phyloP scores from a whole-genome alignment of 1,284 basidiomycete species.

The Ustilago tritici region DNA sequence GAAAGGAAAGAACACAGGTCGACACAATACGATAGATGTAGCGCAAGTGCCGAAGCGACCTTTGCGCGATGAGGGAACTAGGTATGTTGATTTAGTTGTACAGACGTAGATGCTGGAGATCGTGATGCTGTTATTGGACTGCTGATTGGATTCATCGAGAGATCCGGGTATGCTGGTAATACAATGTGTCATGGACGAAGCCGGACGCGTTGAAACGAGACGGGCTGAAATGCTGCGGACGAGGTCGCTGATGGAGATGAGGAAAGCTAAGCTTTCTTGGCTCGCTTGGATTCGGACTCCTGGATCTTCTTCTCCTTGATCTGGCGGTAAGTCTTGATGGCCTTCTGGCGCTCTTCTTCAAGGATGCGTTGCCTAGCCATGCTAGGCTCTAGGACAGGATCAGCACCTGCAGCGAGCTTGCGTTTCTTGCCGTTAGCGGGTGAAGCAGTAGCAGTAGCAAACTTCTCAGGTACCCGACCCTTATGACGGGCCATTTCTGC shows the following conservation, averaged over 20 bases:
- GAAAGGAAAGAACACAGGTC: neutral
- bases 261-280: conserved; percentile 26
- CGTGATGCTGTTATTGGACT: conserved; percentile 1
- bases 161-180: conserved; percentile 31
- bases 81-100: conserved; percentile 38
- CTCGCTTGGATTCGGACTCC: conserved; percentile 30
- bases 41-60: neutral
- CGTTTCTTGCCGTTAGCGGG: conserved; percentile 23
- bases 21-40: conserved; percentile 12
- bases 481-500: conserved; percentile 44
- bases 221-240: neutral
- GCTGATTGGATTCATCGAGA: neutral
- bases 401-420: conserved; percentile 13
- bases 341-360: conserved; percentile 57
- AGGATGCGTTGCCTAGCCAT: conserved; percentile 60
- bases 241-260: neutral
- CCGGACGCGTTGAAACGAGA: neutral
- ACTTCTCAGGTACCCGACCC: conserved; percentile 41
- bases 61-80: neutral
- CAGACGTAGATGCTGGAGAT: conserved; percentile 14
- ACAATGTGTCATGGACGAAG: conserved; percentile 1
- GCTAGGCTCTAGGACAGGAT: conserved; percentile 39
- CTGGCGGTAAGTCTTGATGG: conserved; percentile 58
- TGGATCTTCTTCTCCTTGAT: conserved; percentile 56
- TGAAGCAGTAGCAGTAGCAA: conserved; percentile 2